phyloP scores from a whole-genome alignment of 2,329 filamentous ascomycete species.

The Dactylellina haptotyla region DNA sequence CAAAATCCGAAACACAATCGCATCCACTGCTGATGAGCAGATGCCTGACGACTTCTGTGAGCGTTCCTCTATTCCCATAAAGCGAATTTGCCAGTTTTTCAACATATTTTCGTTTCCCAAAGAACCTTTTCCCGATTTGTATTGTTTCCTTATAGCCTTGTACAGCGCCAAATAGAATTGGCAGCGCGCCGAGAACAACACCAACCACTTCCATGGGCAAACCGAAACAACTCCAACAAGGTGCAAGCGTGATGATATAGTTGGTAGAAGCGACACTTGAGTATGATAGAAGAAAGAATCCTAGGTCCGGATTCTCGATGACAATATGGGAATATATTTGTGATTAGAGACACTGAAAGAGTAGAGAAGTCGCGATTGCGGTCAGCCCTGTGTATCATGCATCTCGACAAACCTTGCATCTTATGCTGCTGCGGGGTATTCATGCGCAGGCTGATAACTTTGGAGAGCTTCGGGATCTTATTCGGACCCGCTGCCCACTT shows the following conservation, averaged over 20 bases:
- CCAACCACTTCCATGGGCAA: constrained; percentile 33
- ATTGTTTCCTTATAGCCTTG: constrained; percentile 39
- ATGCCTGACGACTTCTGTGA: constrained; percentile 31
- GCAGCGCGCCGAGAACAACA: constrained; percentile 42
- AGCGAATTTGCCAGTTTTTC: constrained; percentile 40
- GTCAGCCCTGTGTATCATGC: too few species aligned
- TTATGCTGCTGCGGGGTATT: too few species aligned
- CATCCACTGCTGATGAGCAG: constrained; percentile 35
- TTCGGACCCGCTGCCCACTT: too few species aligned
- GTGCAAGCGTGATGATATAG: neutral
- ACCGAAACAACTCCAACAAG: neutral
- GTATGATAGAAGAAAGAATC: too few species aligned
- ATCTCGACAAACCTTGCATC: too few species aligned
- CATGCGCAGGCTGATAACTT: too few species aligned
- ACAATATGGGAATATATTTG: too few species aligned
- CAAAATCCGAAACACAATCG: constrained; percentile 24
- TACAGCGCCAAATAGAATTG: constrained; percentile 35
- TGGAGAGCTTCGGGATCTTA: too few species aligned
- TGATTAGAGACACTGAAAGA: too few species aligned
- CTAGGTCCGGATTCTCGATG: too few species aligned
- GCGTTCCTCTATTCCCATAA: constrained; percentile 24
- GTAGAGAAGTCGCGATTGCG: too few species aligned
- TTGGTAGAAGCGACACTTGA: too few species aligned
- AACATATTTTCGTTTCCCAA: constrained; percentile 29
- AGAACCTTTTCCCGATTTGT: constrained; percentile 19